A percentile compares a stretch with the other conserved stretches of the same genome.
Conservation (phyloP, 108 stramenopile species). For the Nannochloropsis salina region DNA sequence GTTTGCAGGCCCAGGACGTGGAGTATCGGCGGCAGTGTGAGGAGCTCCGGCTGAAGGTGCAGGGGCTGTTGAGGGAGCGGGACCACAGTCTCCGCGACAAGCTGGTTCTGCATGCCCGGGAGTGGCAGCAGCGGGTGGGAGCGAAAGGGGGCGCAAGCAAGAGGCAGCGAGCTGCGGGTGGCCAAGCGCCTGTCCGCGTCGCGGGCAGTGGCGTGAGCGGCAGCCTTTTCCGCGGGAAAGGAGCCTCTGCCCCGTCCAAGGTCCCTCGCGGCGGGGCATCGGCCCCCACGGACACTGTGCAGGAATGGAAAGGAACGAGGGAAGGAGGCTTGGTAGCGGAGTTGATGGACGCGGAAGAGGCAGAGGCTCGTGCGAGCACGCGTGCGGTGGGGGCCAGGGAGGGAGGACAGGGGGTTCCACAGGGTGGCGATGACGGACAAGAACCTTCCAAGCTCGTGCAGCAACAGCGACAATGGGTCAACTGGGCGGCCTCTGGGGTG, state of each 20-base stretch:
- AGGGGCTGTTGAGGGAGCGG: background rate
- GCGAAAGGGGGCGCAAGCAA: background rate
- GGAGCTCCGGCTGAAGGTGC: background rate
- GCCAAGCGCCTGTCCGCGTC: background rate
- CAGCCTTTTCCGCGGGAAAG: background rate
- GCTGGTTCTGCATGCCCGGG: background rate
- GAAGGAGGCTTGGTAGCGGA: background rate
- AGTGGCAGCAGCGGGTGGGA: background rate
- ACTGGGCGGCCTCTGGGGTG: background rate
- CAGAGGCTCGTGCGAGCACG: background rate
- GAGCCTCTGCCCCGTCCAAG: background rate
- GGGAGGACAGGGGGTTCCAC: background rate
- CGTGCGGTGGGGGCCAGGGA: background rate
- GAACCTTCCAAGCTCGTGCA: background rate
- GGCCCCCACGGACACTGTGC: background rate
- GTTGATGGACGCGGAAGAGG: constrained; percentile 14
- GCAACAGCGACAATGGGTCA: background rate
- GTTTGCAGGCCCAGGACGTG: background rate
- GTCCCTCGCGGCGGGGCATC: background rate
- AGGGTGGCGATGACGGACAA: background rate
- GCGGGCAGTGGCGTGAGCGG: background rate
- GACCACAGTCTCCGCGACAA: background rate
- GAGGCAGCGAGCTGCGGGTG: background rate
- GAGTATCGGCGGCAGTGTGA: constrained; percentile 11
- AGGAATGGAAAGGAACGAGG: too few species aligned